Conservation (phyloP, 2,329 filamentous ascomycete genomes). For the Septoria petroselini region DNA sequence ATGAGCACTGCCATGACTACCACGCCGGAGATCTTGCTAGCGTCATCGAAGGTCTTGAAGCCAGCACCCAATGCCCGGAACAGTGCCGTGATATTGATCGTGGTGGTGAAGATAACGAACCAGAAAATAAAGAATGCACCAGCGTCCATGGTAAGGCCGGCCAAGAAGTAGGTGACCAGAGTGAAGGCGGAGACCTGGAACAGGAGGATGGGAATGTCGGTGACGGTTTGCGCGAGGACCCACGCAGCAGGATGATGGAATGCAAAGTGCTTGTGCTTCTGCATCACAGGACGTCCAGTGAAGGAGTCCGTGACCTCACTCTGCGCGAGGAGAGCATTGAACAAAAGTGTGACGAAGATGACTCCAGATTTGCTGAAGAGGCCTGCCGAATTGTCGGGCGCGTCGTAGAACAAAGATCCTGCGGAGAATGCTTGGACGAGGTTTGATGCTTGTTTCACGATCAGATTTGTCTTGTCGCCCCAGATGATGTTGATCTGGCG, state of each 20-base stretch:
- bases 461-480: constrained; percentile 50
- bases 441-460: constrained; percentile 60
- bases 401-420: constrained; percentile 65
- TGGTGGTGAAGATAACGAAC: constrained; percentile 43
- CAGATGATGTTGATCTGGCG: constrained; percentile 61
- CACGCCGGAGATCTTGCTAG: constrained; percentile 30
- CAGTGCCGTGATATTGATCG: constrained; percentile 45
- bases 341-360: constrained; percentile 62
- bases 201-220: constrained; percentile 53
- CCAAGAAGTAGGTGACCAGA: constrained; percentile 63
- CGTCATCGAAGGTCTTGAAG: constrained; percentile 27
- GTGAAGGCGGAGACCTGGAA: constrained; percentile 3
- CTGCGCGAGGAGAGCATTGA: constrained; percentile 60
- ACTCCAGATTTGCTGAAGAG: constrained; percentile 63
- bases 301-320: constrained; percentile 60
- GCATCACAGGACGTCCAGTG: constrained; percentile 45
- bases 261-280: constrained; percentile 45
- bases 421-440: constrained; percentile 59
- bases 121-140: constrained; percentile 60
- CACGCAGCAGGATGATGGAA: constrained; percentile 42
- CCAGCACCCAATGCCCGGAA: constrained; percentile 43
- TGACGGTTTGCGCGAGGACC: constrained; percentile 51
- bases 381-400: constrained; percentile 55
- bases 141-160: constrained; percentile 51
- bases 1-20: constrained; percentile 27